phyloP scores from a whole-genome alignment of 345 rosid genomes.

The Salix arbutifolia region DNA sequence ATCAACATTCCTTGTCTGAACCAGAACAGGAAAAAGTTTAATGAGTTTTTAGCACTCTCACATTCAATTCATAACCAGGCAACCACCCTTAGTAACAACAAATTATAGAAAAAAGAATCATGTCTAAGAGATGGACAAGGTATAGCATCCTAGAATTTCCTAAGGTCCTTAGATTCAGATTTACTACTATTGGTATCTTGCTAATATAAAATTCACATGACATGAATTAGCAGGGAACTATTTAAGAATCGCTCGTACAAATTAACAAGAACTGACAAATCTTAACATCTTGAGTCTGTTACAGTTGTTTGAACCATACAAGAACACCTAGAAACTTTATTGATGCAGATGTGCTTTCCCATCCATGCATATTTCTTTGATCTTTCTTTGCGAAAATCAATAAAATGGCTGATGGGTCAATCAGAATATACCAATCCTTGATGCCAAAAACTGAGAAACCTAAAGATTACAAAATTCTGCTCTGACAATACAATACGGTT shows the following conservation, averaged over 20 bases:
- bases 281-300: not conserved
- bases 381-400: no score
- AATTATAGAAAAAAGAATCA: not conserved
- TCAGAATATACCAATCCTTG: no score
- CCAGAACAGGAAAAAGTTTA: constrained; percentile 1
- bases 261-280: not conserved
- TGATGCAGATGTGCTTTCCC: not conserved
- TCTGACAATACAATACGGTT: no score
- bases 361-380: not conserved
- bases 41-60: not conserved
- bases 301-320: not conserved
- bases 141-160: not conserved
- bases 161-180: not conserved
- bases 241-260: not conserved
- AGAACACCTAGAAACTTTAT: not conserved
- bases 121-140: not conserved
- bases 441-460: no score
- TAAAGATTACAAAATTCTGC: no score
- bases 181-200: not conserved
- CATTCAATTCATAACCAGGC: not conserved
- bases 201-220: not conserved
- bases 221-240: not conserved
- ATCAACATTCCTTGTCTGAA: constrained; percentile 76
- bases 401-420: no score
- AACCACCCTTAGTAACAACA: not conserved